Conservation (phyloP, 23 red algal genomes). For the Agarophyton chilense region DNA sequence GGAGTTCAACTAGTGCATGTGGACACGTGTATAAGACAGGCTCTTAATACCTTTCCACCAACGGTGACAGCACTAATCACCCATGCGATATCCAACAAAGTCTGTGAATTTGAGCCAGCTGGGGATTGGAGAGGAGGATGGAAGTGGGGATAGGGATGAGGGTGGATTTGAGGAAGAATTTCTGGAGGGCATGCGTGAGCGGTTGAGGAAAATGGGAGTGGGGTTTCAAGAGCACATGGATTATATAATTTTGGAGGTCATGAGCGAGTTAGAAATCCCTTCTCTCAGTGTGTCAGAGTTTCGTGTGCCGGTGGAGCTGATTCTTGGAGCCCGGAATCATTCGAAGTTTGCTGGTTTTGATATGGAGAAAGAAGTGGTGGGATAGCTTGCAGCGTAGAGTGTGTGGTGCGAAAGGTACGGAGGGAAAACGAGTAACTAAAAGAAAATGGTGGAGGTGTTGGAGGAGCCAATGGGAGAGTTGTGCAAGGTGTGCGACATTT, state of each 20-base stretch:
- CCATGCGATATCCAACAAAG: too few species aligned
- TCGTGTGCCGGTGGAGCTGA: not conserved
- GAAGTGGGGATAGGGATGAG: not conserved
- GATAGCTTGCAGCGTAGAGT: not conserved
- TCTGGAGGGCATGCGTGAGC: not conserved
- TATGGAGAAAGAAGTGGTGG: not conserved
- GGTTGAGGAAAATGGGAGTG: not conserved
- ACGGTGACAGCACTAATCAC: too few species aligned
- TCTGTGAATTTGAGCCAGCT: not conserved
- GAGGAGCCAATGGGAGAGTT: not conserved
- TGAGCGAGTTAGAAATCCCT: not conserved
- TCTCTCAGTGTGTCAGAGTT: slow-evolving; percentile 1
- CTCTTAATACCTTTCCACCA: too few species aligned
- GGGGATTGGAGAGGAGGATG: not conserved
- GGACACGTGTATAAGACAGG: too few species aligned
- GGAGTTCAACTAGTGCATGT: too few species aligned
- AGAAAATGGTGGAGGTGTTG: slow-evolving; percentile 1
- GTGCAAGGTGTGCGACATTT: not conserved
- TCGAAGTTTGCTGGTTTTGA: not conserved
- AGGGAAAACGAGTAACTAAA: not conserved
- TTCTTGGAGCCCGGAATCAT: not conserved
- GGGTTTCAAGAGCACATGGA: not conserved
- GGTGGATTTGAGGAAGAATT: not conserved
- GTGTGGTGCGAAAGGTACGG: not conserved
- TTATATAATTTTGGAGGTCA: not conserved